These are phyloP conservation scores for Croton setiger DNA, from an alignment of 441 rosid species.

Conservation along the genomic window DNA sequence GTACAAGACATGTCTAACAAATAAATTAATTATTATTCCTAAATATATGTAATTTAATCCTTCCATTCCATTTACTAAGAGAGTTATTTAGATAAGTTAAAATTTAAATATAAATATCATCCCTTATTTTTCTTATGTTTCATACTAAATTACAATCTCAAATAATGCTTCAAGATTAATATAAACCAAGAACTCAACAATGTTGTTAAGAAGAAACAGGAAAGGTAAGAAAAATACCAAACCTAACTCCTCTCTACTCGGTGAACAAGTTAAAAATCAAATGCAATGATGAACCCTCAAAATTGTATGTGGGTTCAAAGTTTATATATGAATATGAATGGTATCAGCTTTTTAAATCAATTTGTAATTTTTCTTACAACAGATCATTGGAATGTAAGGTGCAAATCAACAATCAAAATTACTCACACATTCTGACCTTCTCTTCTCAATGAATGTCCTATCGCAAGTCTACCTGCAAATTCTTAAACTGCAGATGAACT, in stretches of 20 bases:
- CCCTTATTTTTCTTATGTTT: too few species aligned
- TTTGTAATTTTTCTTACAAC: conserved; percentile 15
- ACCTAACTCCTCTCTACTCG: not conserved
- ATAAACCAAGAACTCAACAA: too few species aligned
- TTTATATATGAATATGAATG: not conserved
- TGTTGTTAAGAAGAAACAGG: too few species aligned
- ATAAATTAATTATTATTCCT: too few species aligned
- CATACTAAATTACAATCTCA: too few species aligned
- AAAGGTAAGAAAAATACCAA: too few species aligned
- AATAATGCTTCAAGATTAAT: too few species aligned
- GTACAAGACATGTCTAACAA: too few species aligned
- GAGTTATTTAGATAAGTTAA: too few species aligned
- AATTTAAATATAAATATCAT: too few species aligned
- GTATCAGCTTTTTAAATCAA: not conserved
- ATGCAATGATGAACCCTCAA: conserved; percentile 11
- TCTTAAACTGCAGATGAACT: not conserved
- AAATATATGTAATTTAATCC: too few species aligned
- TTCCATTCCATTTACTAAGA: too few species aligned
- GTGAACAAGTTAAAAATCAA: not conserved
- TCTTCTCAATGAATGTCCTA: not conserved
- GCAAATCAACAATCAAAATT: conserved; percentile 6
- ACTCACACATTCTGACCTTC: not conserved
- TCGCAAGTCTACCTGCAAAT: not conserved
- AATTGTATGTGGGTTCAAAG: conserved; percentile 11
- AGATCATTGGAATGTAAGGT: conserved; percentile 2